Conservation (phyloP, 208 protist species). For the Naegleria lovaniensis region DNA sequence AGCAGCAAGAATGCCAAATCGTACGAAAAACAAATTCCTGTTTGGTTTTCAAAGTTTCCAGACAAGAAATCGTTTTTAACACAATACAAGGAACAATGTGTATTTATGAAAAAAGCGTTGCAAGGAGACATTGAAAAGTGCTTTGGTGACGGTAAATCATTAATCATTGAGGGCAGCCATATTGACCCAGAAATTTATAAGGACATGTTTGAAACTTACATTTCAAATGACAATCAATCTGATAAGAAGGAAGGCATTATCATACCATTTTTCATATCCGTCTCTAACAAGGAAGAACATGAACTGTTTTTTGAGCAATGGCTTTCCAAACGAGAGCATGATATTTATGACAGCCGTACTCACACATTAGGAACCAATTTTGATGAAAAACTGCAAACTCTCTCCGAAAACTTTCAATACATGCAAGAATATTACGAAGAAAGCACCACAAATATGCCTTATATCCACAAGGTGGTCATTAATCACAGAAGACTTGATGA, state of each 20-base stretch:
- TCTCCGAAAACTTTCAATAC: background rate
- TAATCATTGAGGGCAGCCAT: background rate
- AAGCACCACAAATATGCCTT: background rate
- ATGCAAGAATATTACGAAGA: constrained; percentile 7
- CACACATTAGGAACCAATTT: background rate
- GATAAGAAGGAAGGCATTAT: background rate
- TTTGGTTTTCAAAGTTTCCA: background rate
- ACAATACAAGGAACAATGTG: constrained; percentile 6
- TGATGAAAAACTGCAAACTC: background rate
- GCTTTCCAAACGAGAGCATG: background rate
- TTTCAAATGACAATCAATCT: background rate
- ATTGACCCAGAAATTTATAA: background rate
- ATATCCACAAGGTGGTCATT: background rate
- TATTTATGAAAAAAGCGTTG: background rate
- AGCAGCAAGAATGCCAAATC: background rate
- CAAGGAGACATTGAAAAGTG: constrained; percentile 18
- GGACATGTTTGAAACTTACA: background rate
- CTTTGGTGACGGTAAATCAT: background rate
- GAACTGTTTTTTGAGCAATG: constrained; percentile 17
- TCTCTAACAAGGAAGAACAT: background rate
- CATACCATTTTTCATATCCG: background rate
- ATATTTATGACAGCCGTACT: background rate
- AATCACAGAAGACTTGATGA: background rate
- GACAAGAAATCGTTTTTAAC: background rate
- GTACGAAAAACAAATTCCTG: background rate